phyloP scores from a whole-genome alignment of 371 early-diverging fungal species.

The Rhizopus sp. region DNA sequence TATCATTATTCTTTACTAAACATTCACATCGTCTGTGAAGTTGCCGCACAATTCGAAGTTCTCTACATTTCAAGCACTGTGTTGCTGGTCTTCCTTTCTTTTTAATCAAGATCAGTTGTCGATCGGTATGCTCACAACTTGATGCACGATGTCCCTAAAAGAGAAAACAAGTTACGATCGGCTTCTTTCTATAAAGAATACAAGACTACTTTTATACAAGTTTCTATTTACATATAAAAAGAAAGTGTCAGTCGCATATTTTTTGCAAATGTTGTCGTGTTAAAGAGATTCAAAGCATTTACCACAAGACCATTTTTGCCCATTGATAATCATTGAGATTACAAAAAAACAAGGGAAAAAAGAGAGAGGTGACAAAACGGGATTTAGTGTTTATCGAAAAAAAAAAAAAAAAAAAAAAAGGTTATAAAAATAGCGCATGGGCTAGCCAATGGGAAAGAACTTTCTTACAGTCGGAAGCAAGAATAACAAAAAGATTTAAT shows the following conservation, averaged over 20 bases:
- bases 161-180: neutral
- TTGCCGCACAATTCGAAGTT: slow-evolving; percentile 69
- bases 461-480: neutral
- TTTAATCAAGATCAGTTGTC: slow-evolving; percentile 67
- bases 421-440: neutral
- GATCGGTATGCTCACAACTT: slow-evolving; percentile 60
- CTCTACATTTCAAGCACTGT: slow-evolving; percentile 77
- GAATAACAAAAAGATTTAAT: too few relatives aligned
- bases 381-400: neutral
- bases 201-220: neutral
- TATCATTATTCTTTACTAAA: slow-evolving; percentile 23
- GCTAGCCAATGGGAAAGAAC: neutral
- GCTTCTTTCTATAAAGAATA: neutral
- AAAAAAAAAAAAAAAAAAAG: neutral
- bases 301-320: slow-evolving; percentile 36
- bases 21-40: slow-evolving; percentile 78
- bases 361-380: neutral
- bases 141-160: slow-evolving; percentile 66
- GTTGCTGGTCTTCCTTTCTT: slow-evolving; percentile 81
- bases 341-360: neutral
- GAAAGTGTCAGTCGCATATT: neutral
- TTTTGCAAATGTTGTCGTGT: too few relatives aligned
- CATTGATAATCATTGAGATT: slow-evolving; percentile 22
- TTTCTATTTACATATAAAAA: neutral
- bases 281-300: slow-evolving; percentile 1